Evolutionary conservation across 345 rosid genomes (phyloP).

Genomic region (Cardamine resedifolia): DNA sequence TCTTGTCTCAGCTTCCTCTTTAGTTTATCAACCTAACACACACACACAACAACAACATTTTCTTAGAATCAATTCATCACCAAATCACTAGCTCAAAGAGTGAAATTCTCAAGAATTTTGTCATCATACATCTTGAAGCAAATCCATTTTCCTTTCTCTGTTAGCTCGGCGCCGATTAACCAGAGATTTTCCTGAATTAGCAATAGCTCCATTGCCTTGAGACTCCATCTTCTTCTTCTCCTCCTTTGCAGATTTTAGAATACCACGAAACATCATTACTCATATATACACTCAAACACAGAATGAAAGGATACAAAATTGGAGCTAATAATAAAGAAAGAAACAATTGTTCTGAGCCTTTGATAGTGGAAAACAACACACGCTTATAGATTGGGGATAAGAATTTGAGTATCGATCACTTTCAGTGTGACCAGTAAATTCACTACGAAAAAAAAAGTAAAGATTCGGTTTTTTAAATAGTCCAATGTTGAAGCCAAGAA

Average conservation of each 20-base stretch:
- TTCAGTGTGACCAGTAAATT: constrained; percentile 36
- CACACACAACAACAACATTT: background rate
- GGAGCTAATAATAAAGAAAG: constrained; percentile 23
- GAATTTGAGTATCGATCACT: constrained; percentile 40
- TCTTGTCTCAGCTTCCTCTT: constrained; percentile 93
- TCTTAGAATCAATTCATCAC: background rate
- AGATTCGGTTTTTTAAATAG: constrained; percentile 29
- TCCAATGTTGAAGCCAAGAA: constrained; percentile 40
- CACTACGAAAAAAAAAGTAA: constrained; percentile 16
- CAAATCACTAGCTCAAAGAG: background rate
- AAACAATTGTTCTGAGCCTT: constrained; percentile 57
- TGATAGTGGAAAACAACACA: constrained; percentile 47
- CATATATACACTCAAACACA: constrained; percentile 20
- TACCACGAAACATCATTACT: constrained; percentile 29
- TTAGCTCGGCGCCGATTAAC: constrained; percentile 60
- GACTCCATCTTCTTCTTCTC: constrained; percentile 59
- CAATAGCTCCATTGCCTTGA: constrained; percentile 39
- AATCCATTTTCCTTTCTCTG: constrained; percentile 72
- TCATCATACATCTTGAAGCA: constrained; percentile 76
- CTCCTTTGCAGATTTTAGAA: constrained; percentile 36
- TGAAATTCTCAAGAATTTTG: background rate
- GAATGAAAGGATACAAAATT: constrained; percentile 16
- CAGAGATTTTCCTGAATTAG: constrained; percentile 47
- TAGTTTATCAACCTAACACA: constrained; percentile 80
- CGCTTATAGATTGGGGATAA: constrained; percentile 50